Conservation (phyloP, 164 flowering plant species). For the Warburgia ugandensis region DNA sequence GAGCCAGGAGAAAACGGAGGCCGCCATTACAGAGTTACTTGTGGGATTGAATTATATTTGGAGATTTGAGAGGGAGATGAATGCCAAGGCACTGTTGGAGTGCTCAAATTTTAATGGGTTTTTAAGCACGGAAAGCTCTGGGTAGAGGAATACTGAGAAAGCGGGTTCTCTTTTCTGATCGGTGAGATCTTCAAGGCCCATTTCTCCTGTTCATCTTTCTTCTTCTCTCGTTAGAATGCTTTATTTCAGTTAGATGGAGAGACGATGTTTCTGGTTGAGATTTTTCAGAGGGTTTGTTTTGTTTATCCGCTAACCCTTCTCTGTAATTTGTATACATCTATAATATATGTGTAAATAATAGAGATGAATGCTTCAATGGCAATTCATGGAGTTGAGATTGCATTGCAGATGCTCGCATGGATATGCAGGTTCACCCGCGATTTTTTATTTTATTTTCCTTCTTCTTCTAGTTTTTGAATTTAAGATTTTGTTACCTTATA, state of each 20-base stretch:
- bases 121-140: too few relatives aligned
- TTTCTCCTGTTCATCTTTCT: conserved; percentile 1
- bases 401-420: too few relatives aligned
- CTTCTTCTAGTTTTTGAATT: too few relatives aligned
- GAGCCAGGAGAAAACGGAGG: conserved; percentile 75
- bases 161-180: too few relatives aligned
- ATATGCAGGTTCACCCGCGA: too few relatives aligned
- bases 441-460: too few relatives aligned
- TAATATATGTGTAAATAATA: conserved; percentile 17
- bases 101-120: conserved; percentile 37
- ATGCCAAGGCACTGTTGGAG: conserved; percentile 69
- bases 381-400: too few relatives aligned
- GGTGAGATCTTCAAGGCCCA: neutral
- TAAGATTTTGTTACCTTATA: too few relatives aligned
- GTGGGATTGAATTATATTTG: conserved; percentile 94
- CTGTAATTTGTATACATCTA: conserved; percentile 23
- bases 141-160: too few relatives aligned
- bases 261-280: conserved; percentile 18
- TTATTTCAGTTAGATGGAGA: conserved; percentile 7
- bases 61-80: conserved; percentile 93
- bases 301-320: conserved; percentile 22
- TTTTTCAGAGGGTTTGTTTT: conserved; percentile 20
- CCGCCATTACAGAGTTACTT: conserved; percentile 85
- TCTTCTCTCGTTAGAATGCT: too few relatives aligned
- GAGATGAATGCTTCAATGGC: too few relatives aligned